Conservation (phyloP, 768 basidiomycete species). For the Hygrocybe coccinea region DNA sequence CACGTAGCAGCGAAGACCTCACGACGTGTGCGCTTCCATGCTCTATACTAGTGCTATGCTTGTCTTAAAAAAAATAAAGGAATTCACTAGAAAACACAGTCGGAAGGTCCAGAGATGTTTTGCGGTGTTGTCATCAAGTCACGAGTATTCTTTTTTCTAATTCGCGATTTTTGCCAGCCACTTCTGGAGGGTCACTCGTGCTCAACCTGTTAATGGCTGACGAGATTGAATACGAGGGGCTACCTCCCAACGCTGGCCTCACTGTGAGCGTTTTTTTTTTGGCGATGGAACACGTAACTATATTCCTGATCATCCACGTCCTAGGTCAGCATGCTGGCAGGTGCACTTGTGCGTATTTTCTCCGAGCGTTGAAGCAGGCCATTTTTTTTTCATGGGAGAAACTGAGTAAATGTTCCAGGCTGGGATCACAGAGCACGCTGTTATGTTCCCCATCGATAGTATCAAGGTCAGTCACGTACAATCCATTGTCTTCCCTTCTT, state of each 20-base stretch:
- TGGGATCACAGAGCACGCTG: constrained; percentile 97
- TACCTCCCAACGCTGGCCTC: constrained; percentile 73
- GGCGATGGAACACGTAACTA: not conserved
- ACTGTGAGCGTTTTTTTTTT: constrained; percentile 42
- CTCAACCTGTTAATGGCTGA: constrained; percentile 29
- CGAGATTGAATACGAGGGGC: constrained; percentile 46
- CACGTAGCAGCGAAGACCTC: too few relatives aligned
- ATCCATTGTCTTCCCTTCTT: constrained; percentile 3
- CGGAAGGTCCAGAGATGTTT: not conserved
- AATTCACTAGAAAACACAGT: too few relatives aligned
- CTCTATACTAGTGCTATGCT: too few relatives aligned
- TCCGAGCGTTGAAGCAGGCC: not conserved
- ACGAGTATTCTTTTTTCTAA: not conserved
- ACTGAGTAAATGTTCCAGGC: constrained; percentile 59
- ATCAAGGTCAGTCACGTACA: constrained; percentile 70
- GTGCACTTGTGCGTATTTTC: constrained; percentile 72
- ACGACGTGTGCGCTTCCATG: too few relatives aligned
- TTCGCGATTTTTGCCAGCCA: not conserved
- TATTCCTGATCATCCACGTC: constrained; percentile 6
- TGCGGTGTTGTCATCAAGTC: not conserved
- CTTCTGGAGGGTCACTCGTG: not conserved
- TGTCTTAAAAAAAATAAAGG: too few relatives aligned
- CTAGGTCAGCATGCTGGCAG: constrained; percentile 95
- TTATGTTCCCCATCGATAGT: constrained; percentile 98
- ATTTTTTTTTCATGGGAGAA: constrained; percentile 6